phyloP scores from a whole-genome alignment of 1,284 basidiomycete species.

The Pseudozyma thailandica region DNA sequence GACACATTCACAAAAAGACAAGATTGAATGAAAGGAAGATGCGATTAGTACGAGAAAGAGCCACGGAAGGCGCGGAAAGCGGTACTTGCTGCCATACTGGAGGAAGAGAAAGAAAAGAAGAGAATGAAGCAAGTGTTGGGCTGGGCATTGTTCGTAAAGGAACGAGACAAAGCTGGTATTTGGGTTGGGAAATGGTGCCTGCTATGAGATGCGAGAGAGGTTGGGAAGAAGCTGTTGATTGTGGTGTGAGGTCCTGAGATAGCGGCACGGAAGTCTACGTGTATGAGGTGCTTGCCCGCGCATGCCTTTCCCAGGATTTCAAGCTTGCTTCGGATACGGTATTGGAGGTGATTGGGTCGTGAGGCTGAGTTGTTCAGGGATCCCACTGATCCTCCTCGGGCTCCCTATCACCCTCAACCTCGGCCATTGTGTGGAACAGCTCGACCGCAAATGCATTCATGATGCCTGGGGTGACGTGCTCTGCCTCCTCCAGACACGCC shows the following conservation, averaged over 20 bases:
- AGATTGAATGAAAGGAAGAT: no score
- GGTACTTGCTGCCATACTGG: no score
- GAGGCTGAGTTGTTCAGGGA: constrained; percentile 15
- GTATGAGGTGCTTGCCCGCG: constrained; percentile 6
- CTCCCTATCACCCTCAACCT: constrained; percentile 47
- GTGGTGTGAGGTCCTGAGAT: constrained; percentile 1
- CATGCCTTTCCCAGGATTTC: neutral
- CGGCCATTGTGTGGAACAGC: constrained; percentile 61
- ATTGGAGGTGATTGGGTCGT: neutral
- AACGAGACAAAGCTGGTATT: no score
- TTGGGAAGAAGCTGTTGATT: no score
- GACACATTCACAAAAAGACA: neutral
- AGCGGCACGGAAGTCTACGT: constrained; percentile 10
- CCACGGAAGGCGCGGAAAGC: no score
- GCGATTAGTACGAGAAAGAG: neutral
- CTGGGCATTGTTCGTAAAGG: no score
- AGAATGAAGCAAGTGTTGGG: no score
- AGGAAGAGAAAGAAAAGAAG: no score
- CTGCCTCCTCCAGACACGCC: constrained; percentile 50
- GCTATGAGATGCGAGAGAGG: no score
- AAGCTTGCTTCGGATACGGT: neutral
- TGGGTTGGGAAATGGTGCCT: no score
- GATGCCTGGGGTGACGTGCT: constrained; percentile 60
- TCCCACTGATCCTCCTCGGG: constrained; percentile 51
- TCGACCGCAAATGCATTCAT: constrained; percentile 64